Evolutionary conservation across 2,329 filamentous ascomycete genomes (phyloP), one percentile per base, ranked within the genome.

Genomic region (Talaromyces sp.): DNA sequence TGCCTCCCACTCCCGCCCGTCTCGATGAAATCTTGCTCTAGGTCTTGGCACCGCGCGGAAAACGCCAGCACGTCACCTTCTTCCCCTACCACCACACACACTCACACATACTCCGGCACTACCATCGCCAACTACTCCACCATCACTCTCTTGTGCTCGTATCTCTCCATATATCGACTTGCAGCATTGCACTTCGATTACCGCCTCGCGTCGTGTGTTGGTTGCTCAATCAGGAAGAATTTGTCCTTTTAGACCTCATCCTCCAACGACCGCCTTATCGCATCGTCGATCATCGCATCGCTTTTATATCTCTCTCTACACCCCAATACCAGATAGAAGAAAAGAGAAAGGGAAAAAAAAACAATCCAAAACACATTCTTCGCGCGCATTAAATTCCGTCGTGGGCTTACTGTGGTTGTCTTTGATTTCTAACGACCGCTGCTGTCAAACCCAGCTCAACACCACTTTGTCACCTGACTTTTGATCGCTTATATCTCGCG

Each of bases 41-140:
- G 74, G 73, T 77, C 74, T 77, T 77, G 75, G 75, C 74, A 75
- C 70, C 69, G 68, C 69, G 72, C 70, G 71, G 71, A 75, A 58
- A 52, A 69, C 68, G 67, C 71, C 71, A 67, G 67, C 67, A 65
- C 63, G 62, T 68, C 67, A 69, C 72, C 67, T 70, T 71, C 69
- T 69, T 68, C 66, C 66, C 64, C 6, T 60, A 66, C 61, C 52
- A 63, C 64, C 59, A 65, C 66, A 63, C 66, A 65, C 65, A n/a
- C 28, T 6, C 3, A 28, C 28, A 28, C 28, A 3, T 6, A 28
- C 67, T 64, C 67, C 62, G 42, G 48, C 57, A 60, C 31, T 37
- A 58, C 63, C 65, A 63, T 65, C 66, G 66, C 66, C 61, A 59
- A 61, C 55, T 59, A 40, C 35, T 59, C 37, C 55, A 50, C 46